These are phyloP conservation scores for Alternaria dauci DNA, from an alignment of 2,329 filamentous ascomycete species.

Conservation along the genomic window DNA sequence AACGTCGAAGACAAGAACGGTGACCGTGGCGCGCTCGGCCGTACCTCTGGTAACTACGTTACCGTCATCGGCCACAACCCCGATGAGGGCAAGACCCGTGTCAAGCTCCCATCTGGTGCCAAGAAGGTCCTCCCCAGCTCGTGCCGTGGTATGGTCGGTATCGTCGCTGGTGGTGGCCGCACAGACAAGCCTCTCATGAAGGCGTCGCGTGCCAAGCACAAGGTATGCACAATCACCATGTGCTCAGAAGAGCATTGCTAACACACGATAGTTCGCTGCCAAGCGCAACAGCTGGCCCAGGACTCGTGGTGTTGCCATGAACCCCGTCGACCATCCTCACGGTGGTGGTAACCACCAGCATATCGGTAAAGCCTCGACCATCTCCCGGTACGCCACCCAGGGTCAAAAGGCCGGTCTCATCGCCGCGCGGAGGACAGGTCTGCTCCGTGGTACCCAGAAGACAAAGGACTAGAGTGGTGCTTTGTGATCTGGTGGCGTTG, in stretches of 20 bases:
- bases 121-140: conserved; percentile 98
- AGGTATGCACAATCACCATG: conserved; percentile 52
- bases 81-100: conserved; percentile 94
- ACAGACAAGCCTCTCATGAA: conserved; percentile 99
- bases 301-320: conserved; percentile 99
- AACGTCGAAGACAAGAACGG: conserved; percentile 99
- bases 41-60: conserved; percentile 99
- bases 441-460: conserved; percentile 99
- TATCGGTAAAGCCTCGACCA: conserved; percentile 99
- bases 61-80: conserved; percentile 64
- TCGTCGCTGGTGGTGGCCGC: conserved; percentile 98
- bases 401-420: conserved; percentile 99
- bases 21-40: conserved; percentile 94
- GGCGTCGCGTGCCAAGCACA: conserved; percentile 99
- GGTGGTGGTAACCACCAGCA: conserved; percentile 98
- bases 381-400: conserved; percentile 95
- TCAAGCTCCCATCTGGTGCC: conserved; percentile 98
- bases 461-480: conserved; percentile 76
- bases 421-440: conserved; percentile 98
- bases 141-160: conserved; percentile 98
- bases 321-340: conserved; percentile 93
- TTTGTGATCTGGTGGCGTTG: conserved; percentile 36
- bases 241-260: background rate
- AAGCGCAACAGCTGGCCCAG: conserved; percentile 99
- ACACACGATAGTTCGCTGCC: conserved; percentile 77